Conservation (phyloP, 805 yeast species). For the Middelhovenomyces tepae region DNA sequence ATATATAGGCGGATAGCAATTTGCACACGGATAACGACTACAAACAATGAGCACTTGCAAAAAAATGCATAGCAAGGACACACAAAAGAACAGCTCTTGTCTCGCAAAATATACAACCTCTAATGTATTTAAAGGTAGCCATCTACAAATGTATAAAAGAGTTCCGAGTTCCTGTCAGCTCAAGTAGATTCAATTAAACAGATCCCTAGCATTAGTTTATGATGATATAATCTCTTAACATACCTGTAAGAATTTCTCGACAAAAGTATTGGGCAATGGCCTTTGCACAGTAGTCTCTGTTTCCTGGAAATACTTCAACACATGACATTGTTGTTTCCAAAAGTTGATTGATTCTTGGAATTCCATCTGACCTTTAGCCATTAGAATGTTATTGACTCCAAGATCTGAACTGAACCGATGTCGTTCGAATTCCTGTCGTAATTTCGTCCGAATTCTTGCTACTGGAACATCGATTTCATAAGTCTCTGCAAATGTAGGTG, state of each 20-base stretch:
- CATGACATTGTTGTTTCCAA: conserved; percentile 86
- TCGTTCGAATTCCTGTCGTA: conserved; percentile 86
- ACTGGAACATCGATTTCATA: conserved; percentile 50
- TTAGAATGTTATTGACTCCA: conserved; percentile 56
- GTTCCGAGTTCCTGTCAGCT: too few relatives aligned
- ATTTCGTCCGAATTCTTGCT: conserved; percentile 68
- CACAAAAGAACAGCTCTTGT: too few relatives aligned
- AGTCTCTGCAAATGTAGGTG: conserved; percentile 35
- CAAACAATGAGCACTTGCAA: too few relatives aligned
- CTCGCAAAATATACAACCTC: too few relatives aligned
- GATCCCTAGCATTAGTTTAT: too few relatives aligned
- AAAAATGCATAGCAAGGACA: too few relatives aligned
- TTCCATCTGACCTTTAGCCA: conserved; percentile 83
- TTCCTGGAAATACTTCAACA: conserved; percentile 70
- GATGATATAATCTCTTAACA: too few relatives aligned
- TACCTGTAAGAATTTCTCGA: conserved; percentile 48
- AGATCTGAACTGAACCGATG: conserved; percentile 63
- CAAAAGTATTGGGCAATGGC: conserved; percentile 48
- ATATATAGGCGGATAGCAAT: too few relatives aligned
- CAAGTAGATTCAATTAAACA: too few relatives aligned
- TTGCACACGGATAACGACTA: too few relatives aligned
- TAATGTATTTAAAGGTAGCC: too few relatives aligned
- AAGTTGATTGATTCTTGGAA: conserved; percentile 80
- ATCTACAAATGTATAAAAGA: too few relatives aligned
- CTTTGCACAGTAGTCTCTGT: conserved; percentile 48